phyloP scores from a whole-genome alignment of 2,329 filamentous ascomycete species.

The Neonectria magnoliae region DNA sequence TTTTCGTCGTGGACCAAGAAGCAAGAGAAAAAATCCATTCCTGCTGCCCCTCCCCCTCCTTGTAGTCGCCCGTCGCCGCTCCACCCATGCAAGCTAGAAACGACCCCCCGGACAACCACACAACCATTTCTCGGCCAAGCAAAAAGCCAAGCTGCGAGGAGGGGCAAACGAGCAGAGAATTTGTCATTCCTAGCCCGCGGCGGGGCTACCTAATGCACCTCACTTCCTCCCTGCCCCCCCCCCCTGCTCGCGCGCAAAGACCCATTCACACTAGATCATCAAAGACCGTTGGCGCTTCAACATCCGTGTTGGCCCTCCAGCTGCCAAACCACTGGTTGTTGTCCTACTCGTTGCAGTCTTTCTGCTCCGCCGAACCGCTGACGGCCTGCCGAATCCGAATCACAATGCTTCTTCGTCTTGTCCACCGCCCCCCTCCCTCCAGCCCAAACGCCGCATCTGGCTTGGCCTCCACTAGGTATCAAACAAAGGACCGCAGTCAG shows the following conservation, averaged over 20 bases:
- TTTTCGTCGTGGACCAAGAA: conserved; percentile 14
- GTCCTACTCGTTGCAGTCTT: not conserved
- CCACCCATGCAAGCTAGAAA: conserved; percentile 29
- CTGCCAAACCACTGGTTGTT: conserved; percentile 6
- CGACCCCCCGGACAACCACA: conserved; percentile 32
- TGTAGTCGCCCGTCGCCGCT: conserved; percentile 17
- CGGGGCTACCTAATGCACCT: conserved; percentile 37
- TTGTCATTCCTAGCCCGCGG: conserved; percentile 26
- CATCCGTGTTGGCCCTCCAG: not conserved
- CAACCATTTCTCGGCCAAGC: conserved; percentile 3
- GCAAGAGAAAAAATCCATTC: not conserved
- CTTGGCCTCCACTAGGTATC: not conserved
- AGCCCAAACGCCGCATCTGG: conserved; percentile 1
- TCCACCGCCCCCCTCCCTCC: not conserved
- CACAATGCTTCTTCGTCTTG: no score
- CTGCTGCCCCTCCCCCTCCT: conserved; percentile 29
- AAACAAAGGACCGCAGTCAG: not conserved
- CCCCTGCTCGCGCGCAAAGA: no score
- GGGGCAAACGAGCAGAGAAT: conserved; percentile 32
- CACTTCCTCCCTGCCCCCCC: conserved; percentile 18
- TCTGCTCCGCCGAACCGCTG: conserved; percentile 21
- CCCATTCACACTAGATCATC: no score
- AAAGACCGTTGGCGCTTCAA: conserved; percentile 7
- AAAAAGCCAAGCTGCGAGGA: conserved; percentile 21
- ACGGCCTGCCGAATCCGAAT: conserved; percentile 20